Evolutionary conservation across 257 asterid genomes (phyloP), one percentile per base, ranked within the genome.

Genomic region (Fraxinus quadrangulata): DNA sequence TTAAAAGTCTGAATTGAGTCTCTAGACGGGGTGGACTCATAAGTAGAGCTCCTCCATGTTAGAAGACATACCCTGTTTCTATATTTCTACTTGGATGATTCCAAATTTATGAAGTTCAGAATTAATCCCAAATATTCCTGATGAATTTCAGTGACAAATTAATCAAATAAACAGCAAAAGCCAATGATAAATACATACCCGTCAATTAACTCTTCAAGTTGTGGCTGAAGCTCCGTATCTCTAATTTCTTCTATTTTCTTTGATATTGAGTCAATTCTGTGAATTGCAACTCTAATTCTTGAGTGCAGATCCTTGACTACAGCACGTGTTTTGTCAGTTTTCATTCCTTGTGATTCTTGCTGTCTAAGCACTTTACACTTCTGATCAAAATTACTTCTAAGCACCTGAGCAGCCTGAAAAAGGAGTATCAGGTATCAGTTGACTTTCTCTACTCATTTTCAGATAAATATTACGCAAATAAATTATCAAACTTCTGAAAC

Each of bases 221-320:
- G 99, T 59, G 97, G 99, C 83, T 92, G 97, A 70, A 96, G 97
- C 82, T 93, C 97, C 30, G 86, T 75, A 77, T 96, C 98, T 86
- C 98, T 85, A 61, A 96, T 84, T 67, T 92, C 97, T 87, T 96
- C 99, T 0, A 96, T 93, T 73, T 92, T 90, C 88, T 89, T 90
- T 1, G 98, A 92, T 72, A 96, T 88, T 5, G 96, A 88, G 85
- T 88, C 85, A 61, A 93, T 93, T 84, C 98, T 86, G 49, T 93
- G 98, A 56, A 96, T 88, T 71, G 99, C 97, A 81, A 96, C 97
- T 78, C 87, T 86, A 45, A 93, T 89, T 79, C 99, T 90, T 5
- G 99, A 87, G 81, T 96, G 96, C 33, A 96, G 90, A 84, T 92
- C 99, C 83, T 96, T 96, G 75, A 96, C 97, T 67, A 83, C 89